A percentile compares a stretch with the other conserved stretches of the same genome.
Conservation (phyloP, 1,284 basidiomycete genomes). For the Serendipita sp. region DNA sequence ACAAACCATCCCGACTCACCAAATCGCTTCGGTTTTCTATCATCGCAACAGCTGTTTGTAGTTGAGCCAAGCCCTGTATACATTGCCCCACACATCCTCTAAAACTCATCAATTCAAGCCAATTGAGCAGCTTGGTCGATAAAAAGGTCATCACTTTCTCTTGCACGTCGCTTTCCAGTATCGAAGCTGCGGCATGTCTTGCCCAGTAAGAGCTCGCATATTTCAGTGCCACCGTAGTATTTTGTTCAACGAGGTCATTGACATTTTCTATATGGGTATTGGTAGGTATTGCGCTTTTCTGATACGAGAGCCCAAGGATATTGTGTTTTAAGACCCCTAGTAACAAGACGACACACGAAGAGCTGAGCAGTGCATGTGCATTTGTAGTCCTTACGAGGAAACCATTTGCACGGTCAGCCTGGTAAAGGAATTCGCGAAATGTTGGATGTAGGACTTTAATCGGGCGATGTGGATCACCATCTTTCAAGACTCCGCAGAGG, state of each 20-base stretch:
- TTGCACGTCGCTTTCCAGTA: not conserved
- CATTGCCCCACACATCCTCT: not conserved
- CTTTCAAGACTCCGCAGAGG: not conserved
- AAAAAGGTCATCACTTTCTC: not conserved
- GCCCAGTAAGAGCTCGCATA: not conserved
- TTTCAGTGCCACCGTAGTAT: conserved; percentile 12
- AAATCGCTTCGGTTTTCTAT: not conserved
- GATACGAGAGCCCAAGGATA: not conserved
- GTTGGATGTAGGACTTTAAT: not conserved
- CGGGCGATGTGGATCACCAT: not conserved
- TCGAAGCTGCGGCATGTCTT: not conserved
- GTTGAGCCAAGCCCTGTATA: not conserved
- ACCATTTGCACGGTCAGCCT: not conserved
- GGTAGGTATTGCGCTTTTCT: conserved; percentile 16
- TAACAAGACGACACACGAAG: not conserved
- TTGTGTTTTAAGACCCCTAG: not conserved
- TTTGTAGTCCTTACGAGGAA: not conserved
- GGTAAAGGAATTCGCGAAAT: conserved; percentile 3
- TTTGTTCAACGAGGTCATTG: conserved; percentile 10
- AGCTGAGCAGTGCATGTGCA: not conserved
- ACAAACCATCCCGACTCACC: not conserved
- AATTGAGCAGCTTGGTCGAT: not conserved
- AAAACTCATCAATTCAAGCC: not conserved
- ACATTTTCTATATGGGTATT: conserved; percentile 8
- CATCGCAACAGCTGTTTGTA: not conserved